Evolutionary conservation across 116 monocot genomes (phyloP).

Genomic region (Thalassia testudinum): DNA sequence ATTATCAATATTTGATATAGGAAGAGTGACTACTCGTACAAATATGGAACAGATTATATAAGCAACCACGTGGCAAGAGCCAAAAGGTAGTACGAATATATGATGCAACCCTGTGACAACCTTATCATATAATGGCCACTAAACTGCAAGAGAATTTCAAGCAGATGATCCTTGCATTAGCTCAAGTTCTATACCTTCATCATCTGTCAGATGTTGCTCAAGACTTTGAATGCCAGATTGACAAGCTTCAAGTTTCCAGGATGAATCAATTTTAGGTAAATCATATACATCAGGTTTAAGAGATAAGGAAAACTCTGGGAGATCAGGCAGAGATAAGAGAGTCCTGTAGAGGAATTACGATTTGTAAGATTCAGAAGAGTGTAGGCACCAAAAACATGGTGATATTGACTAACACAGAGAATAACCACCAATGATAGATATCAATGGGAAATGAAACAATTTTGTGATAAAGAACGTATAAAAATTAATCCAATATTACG

Average conservation of each 20-base stretch:
- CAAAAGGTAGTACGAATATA: too few species aligned
- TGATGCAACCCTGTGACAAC: too few species aligned
- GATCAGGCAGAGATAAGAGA: slow-evolving; percentile 44
- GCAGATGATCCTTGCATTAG: too few species aligned
- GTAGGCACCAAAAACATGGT: background rate
- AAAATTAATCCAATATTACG: too few species aligned
- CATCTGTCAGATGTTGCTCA: slow-evolving; percentile 47
- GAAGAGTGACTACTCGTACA: too few species aligned
- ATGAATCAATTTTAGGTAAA: slow-evolving; percentile 36
- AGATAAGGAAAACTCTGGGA: slow-evolving; percentile 66
- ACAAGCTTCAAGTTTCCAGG: slow-evolving; percentile 28
- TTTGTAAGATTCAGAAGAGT: background rate
- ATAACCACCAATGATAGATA: background rate
- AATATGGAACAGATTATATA: too few species aligned
- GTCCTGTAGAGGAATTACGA: slow-evolving; percentile 13
- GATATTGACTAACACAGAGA: background rate
- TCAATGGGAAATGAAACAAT: background rate
- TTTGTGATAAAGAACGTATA: background rate
- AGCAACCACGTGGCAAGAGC: too few species aligned
- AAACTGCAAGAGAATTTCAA: too few species aligned
- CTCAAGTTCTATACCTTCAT: too few species aligned
- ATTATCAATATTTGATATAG: too few species aligned
- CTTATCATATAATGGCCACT: too few species aligned
- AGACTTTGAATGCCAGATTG: slow-evolving; percentile 46
- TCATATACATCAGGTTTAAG: slow-evolving; percentile 45